Percentiles rank a stretch among this genome's conserved stretches.
phyloP scores from a whole-genome alignment of 2,329 filamentous ascomycete genomes.

The Neonectria coccinea region DNA sequence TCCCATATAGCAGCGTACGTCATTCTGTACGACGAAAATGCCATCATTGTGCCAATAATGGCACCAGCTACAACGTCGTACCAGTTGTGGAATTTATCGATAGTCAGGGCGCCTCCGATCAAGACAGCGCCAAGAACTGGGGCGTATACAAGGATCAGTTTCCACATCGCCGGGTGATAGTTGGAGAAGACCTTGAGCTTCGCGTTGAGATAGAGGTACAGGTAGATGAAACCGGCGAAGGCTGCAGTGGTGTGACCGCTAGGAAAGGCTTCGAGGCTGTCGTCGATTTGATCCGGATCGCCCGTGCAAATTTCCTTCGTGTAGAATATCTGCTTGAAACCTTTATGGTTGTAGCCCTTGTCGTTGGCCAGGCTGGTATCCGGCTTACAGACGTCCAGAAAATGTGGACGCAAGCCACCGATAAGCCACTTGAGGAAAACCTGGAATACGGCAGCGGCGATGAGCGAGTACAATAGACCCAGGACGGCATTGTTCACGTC shows the following conservation, averaged over 20 bases:
- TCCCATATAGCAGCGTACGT: slow-evolving; percentile 76
- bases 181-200: slow-evolving; percentile 82
- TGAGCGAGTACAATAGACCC: slow-evolving; percentile 76
- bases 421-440: slow-evolving; percentile 82
- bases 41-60: slow-evolving; percentile 73
- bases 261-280: slow-evolving; percentile 77
- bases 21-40: slow-evolving; percentile 75
- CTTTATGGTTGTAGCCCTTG: slow-evolving; percentile 60
- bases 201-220: slow-evolving; percentile 80
- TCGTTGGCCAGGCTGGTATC: slow-evolving; percentile 39
- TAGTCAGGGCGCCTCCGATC: slow-evolving; percentile 76
- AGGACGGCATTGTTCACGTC: slow-evolving; percentile 78
- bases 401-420: slow-evolving; percentile 78
- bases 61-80: slow-evolving; percentile 78
- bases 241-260: slow-evolving; percentile 80
- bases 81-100: slow-evolving; percentile 81
- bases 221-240: slow-evolving; percentile 77
- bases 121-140: slow-evolving; percentile 75
- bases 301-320: slow-evolving; percentile 78
- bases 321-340: slow-evolving; percentile 73
- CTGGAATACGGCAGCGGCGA: slow-evolving; percentile 79
- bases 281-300: slow-evolving; percentile 72
- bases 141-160: slow-evolving; percentile 72
- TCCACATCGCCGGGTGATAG: slow-evolving; percentile 81
- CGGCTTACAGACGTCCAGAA: slow-evolving; percentile 77